Conservation (phyloP, 495 filamentous ascomycete species). For the Tuber magnatum region DNA sequence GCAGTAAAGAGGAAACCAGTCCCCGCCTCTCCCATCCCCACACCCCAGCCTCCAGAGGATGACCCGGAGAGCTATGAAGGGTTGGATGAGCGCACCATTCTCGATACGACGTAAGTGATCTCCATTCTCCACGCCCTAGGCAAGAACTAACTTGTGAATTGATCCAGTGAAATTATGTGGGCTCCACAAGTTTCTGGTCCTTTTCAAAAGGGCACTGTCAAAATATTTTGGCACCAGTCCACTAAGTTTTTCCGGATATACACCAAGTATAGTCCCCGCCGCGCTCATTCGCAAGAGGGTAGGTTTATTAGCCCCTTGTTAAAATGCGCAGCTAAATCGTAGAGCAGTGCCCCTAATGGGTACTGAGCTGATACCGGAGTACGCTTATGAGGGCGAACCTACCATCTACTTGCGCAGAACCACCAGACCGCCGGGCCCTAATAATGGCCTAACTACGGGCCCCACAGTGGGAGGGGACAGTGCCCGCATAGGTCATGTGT, state of each 20-base stretch:
- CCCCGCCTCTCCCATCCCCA: not conserved
- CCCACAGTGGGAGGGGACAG: conserved; percentile 2
- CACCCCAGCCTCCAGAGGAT: conserved; percentile 5
- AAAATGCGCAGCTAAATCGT: not conserved
- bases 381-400: conserved; percentile 20
- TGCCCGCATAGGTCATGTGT: conserved; percentile 18
- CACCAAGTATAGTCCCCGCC: conserved; percentile 11
- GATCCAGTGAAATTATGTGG: conserved; percentile 16
- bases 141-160: not conserved
- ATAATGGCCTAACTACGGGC: not conserved
- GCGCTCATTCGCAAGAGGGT: conserved; percentile 22
- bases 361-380: conserved; percentile 18
- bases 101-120: conserved; percentile 15
- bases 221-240: conserved; percentile 21
- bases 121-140: not conserved
- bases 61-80: conserved; percentile 16
- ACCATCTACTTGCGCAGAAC: conserved; percentile 19
- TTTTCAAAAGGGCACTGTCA: conserved; percentile 14
- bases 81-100: conserved; percentile 15
- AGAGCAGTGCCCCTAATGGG: conserved; percentile 12
- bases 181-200: conserved; percentile 12
- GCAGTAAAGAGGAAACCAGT: conserved; percentile 9
- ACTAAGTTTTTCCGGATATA: conserved; percentile 19
- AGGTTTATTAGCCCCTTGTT: not conserved
- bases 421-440: not conserved